Evolutionary conservation across 1,139 yeast species (phyloP), one percentile per base, ranked within the genome.

Genomic region (Kodamaea sp.): DNA sequence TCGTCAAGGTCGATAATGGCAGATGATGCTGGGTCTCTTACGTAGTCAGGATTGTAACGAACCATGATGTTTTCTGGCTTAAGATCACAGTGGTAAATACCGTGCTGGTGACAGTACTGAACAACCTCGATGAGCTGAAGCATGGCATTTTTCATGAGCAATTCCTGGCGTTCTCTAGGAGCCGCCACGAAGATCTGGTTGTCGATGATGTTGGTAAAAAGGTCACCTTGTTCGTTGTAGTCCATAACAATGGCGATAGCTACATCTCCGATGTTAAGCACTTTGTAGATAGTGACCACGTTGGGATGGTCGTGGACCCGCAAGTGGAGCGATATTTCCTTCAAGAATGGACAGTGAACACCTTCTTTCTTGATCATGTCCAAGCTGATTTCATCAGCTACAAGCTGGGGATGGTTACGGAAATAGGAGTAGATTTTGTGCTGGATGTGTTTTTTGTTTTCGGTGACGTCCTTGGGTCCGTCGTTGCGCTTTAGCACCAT

Each of bases 51-150:
- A 39, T 67, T 57, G 42, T 62, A 67, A 15, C 51, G 50, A 11
- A 83, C 80, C 66, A 89, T 66, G 29, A 89, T 76, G 55, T 89
- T 89, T 59, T 89, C 97, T 1, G 97, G 97, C 59, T 89, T 88
- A 48, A 89, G 72, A 57, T 89, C 97, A 59, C 97, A 89, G 55
- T 89, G 97, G 51, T 76, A 89, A 10, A 89, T 76, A 23, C 79
- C 77, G 26, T 70, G 64, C 9, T 72, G 63, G 48, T 83, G 87
- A 52, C 95, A 84, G 58, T 78, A 82, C 28, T 73, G 70, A 22
- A 89, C 69, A 1, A 82, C 95, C 41, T 83, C 87, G 13, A 87
- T 64, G 31, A 89, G 63, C 57, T 89, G 96, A 19, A 81, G 57
- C 56, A 88, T 86, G 26, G 85, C 86, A 35, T 76, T 73, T 52